These are phyloP conservation scores for Trypanosoma congolense DNA, from an alignment of 208 protist genomes.

Conservation along the genomic window DNA sequence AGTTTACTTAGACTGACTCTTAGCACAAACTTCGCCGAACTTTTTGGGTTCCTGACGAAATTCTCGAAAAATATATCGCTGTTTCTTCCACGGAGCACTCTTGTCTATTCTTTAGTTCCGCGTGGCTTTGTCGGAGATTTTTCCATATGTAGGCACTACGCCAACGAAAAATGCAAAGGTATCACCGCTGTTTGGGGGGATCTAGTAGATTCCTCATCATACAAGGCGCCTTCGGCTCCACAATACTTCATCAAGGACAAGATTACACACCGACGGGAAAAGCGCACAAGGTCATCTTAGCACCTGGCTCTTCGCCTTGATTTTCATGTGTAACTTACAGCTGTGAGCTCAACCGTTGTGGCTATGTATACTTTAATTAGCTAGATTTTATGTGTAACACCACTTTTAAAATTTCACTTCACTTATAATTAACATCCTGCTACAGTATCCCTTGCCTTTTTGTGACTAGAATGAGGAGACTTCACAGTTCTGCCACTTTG, in stretches of 20 bases:
- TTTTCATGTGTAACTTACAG: too few species aligned
- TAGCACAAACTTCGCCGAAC: constrained; percentile 7
- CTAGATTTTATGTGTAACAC: too few species aligned
- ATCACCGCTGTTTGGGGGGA: constrained; percentile 18
- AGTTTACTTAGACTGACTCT: constrained; percentile 9
- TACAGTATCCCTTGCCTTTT: neutral
- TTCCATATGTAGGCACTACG: constrained; percentile 18
- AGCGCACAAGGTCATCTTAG: constrained; percentile 5
- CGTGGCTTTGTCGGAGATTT: constrained; percentile 15
- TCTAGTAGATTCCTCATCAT: constrained; percentile 11
- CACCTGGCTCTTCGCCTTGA: too few species aligned
- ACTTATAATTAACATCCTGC: too few species aligned
- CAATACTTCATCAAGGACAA: constrained; percentile 16
- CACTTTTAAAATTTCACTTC: too few species aligned
- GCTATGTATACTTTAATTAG: too few species aligned
- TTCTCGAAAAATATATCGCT: constrained; percentile 28
- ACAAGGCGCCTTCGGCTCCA: constrained; percentile 6
- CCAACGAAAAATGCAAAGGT: constrained; percentile 26
- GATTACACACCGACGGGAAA: constrained; percentile 7
- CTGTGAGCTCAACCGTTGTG: too few species aligned
- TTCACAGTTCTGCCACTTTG: neutral
- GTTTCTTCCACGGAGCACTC: constrained; percentile 24
- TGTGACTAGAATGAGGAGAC: constrained; percentile 9
- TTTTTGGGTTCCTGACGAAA: constrained; percentile 17
- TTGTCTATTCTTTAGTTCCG: constrained; percentile 21